These are phyloP conservation scores for Podaxis carcinomalis DNA, from an alignment of 768 basidiomycete species.

Conservation along the genomic window DNA sequence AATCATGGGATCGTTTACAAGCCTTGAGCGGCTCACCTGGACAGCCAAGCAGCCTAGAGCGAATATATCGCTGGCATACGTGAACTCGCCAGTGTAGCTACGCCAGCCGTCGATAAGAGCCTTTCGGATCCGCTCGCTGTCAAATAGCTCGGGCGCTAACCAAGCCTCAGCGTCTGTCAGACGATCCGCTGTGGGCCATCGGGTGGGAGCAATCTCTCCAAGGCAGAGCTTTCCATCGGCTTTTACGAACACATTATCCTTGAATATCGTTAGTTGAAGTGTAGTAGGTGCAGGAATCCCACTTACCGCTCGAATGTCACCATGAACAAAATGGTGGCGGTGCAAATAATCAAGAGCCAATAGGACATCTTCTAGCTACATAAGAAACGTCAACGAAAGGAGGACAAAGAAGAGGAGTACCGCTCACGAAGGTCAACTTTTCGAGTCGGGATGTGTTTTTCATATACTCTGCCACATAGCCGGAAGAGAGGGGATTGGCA, in stretches of 20 bases:
- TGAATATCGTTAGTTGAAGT: neutral
- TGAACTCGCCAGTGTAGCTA: conserved; percentile 22
- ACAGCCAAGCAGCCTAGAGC: conserved; percentile 19
- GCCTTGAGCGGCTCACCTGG: conserved; percentile 12
- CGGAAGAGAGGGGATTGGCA: neutral
- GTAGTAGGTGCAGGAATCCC: neutral
- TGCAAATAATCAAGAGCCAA: conserved; percentile 19
- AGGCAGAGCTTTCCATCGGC: conserved; percentile 16
- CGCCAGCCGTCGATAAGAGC: conserved; percentile 20
- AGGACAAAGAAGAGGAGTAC: neutral
- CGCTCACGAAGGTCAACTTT: neutral
- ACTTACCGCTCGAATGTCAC: conserved; percentile 17
- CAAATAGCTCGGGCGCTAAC: conserved; percentile 20
- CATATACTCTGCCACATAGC: neutral
- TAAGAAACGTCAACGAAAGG: neutral
- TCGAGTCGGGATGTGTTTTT: neutral
- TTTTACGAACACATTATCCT: conserved; percentile 21
- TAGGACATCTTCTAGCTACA: conserved; percentile 12
- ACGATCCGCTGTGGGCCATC: conserved; percentile 13
- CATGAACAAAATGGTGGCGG: conserved; percentile 17
- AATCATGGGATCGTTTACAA: neutral
- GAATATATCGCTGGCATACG: conserved; percentile 20
- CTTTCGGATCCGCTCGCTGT: conserved; percentile 11
- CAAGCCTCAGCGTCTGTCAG: conserved; percentile 14
- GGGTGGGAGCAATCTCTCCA: conserved; percentile 19